phyloP scores from a whole-genome alignment of 352 stramenopile genomes.

The Phytophthora crassamura region DNA sequence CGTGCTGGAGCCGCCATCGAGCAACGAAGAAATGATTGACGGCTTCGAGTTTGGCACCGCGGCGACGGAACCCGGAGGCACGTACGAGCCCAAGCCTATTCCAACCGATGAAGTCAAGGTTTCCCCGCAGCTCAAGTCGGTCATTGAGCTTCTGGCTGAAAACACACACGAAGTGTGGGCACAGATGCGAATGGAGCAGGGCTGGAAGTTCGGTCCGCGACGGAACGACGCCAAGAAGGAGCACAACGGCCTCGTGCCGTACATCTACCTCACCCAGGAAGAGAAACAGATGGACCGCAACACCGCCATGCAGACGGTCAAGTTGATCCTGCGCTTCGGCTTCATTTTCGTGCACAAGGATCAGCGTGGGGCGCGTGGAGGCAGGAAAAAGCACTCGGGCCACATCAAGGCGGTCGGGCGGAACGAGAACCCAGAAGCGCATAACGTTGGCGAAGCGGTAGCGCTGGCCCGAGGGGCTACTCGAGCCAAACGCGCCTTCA shows the following conservation, averaged over 20 bases:
- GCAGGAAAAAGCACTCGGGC: constrained; percentile 52
- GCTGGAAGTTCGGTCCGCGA: constrained; percentile 76
- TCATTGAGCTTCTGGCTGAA: constrained; percentile 79
- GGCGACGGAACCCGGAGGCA: constrained; percentile 52
- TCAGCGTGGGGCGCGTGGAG: constrained; percentile 39
- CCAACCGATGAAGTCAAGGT: constrained; percentile 70
- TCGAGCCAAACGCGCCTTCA: constrained; percentile 69
- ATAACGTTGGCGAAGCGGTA: constrained; percentile 64
- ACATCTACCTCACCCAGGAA: constrained; percentile 80
- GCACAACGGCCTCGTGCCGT: constrained; percentile 80
- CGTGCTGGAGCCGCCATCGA: constrained; percentile 59
- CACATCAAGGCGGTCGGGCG: constrained; percentile 65
- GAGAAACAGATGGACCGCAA: constrained; percentile 89
- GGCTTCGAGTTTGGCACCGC: constrained; percentile 62
- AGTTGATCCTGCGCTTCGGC: constrained; percentile 76
- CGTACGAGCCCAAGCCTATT: constrained; percentile 71
- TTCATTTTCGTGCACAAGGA: constrained; percentile 76
- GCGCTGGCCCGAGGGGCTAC: constrained; percentile 48
- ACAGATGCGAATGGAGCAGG: constrained; percentile 81
- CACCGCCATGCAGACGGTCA: constrained; percentile 84
- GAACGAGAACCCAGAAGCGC: constrained; percentile 65
- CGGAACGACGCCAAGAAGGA: constrained; percentile 72
- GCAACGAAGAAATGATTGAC: constrained; percentile 54
- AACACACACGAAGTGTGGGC: constrained; percentile 89
- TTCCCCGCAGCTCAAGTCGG: constrained; percentile 58